Evolutionary conservation across 2,329 filamentous ascomycete genomes (phyloP).

Genomic region (Hymenoscyphus linearis): DNA sequence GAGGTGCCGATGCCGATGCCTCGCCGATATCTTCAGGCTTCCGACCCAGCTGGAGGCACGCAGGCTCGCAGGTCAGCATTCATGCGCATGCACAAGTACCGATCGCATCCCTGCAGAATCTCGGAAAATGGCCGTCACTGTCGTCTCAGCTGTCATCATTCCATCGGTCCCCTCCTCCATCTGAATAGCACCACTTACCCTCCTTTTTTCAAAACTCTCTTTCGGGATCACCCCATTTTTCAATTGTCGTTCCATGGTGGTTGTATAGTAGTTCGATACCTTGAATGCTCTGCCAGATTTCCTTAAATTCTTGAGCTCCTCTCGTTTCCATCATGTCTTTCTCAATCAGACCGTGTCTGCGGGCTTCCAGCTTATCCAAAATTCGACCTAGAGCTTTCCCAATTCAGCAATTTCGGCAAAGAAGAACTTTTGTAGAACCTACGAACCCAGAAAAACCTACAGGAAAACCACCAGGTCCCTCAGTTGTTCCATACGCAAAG

Average conservation of each 20-base stretch:
- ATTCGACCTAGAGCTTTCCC: slow-evolving; percentile 8
- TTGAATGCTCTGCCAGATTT: slow-evolving; percentile 11
- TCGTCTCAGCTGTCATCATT: background rate
- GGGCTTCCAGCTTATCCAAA: slow-evolving; percentile 18
- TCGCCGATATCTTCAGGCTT: too few species aligned
- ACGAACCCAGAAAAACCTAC: slow-evolving; percentile 10
- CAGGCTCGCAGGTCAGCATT: too few species aligned
- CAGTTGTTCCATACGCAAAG: slow-evolving; percentile 39
- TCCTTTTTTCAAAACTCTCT: slow-evolving; percentile 2
- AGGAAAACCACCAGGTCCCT: slow-evolving; percentile 9
- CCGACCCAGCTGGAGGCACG: too few species aligned
- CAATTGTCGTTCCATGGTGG: slow-evolving; percentile 26
- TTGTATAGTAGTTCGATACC: slow-evolving; percentile 17
- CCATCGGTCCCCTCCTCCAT: background rate
- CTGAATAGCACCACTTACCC: background rate
- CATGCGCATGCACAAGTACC: too few species aligned
- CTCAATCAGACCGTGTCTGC: slow-evolving; percentile 18
- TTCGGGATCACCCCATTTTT: slow-evolving; percentile 12
- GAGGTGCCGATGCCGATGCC: too few species aligned
- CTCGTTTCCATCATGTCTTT: slow-evolving; percentile 23
- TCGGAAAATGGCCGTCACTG: too few species aligned
- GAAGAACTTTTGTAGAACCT: slow-evolving; percentile 20
- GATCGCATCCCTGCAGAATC: too few species aligned
- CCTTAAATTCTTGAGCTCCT: slow-evolving; percentile 1
- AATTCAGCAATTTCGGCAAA: slow-evolving; percentile 16